Percentiles rank a stretch among this genome's conserved stretches.
phyloP scores from a whole-genome alignment of 768 basidiomycete species.

The Galerina marginata region DNA sequence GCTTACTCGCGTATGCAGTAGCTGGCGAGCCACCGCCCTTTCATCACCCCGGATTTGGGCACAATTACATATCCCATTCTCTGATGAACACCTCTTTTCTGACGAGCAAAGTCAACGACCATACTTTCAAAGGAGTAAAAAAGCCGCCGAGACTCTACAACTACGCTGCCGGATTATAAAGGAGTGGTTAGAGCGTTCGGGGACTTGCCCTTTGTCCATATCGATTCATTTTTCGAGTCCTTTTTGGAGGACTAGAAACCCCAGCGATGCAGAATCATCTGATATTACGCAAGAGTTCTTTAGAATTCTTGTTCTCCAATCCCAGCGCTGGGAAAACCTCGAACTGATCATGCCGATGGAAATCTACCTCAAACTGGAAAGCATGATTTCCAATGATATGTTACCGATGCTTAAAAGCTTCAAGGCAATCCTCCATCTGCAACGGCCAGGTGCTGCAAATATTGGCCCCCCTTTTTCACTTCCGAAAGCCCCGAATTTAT shows the following conservation, averaged over 20 bases:
- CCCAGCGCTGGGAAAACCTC: conserved; percentile 9
- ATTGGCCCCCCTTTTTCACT: not conserved
- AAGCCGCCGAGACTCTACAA: no score
- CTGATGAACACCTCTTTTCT: no score
- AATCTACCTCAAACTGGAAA: conserved; percentile 8
- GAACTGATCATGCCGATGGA: conserved; percentile 11
- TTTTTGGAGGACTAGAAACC: not conserved
- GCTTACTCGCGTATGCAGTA: not conserved
- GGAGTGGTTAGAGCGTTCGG: conserved; percentile 18
- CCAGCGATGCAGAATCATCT: not conserved
- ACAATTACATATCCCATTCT: not conserved
- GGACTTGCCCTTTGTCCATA: conserved; percentile 12
- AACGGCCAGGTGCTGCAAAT: not conserved
- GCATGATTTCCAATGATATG: not conserved
- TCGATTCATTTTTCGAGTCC: conserved; percentile 11
- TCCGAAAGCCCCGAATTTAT: not conserved
- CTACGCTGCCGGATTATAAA: not conserved
- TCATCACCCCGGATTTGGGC: not conserved
- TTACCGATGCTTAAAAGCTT: not conserved
- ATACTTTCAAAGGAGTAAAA: no score
- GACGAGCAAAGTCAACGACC: no score
- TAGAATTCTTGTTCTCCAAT: not conserved
- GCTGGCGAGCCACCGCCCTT: not conserved
- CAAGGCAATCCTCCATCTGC: not conserved
- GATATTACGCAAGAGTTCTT: not conserved